phyloP scores from a whole-genome alignment of 805 yeast genomes.

The Metschnikowia dekortorum region DNA sequence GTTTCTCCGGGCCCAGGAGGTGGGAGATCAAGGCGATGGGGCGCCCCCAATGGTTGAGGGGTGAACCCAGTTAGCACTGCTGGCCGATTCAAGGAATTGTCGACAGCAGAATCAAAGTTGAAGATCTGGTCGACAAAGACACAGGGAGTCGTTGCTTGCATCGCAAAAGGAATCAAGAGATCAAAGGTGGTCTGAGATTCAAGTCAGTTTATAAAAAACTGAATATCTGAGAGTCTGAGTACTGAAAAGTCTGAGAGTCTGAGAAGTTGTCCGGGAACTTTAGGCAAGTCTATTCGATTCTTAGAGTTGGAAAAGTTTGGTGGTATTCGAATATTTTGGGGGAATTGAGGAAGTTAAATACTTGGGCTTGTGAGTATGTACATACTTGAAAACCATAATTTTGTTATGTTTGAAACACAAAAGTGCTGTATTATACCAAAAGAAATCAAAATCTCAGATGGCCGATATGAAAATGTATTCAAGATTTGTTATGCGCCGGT shows the following conservation, averaged over 20 bases:
- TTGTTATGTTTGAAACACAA: background rate
- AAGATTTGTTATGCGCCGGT: background rate
- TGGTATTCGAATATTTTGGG: background rate
- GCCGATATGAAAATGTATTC: background rate
- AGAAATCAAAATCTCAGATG: background rate
- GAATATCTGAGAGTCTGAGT: background rate
- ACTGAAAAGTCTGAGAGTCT: background rate
- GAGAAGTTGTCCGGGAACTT: background rate
- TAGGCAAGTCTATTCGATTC: background rate
- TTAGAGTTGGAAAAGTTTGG: background rate
- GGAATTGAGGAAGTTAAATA: background rate
- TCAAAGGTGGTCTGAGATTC: background rate
- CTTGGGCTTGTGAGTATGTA: background rate
- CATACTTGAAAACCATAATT: background rate
- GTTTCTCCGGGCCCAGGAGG: background rate
- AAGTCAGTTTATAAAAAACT: background rate
- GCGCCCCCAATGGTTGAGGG: background rate
- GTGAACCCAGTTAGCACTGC: background rate
- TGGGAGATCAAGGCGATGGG: background rate
- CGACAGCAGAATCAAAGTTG: background rate
- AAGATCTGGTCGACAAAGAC: background rate
- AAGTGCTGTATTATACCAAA: background rate
- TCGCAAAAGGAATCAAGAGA: background rate
- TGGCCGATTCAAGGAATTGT: background rate
- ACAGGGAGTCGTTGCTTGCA: background rate